Evolutionary conservation across 2,329 filamentous ascomycete species (phyloP), one percentile per base, ranked within the genome.

Genomic region (Didymosphaeria variabile): DNA sequence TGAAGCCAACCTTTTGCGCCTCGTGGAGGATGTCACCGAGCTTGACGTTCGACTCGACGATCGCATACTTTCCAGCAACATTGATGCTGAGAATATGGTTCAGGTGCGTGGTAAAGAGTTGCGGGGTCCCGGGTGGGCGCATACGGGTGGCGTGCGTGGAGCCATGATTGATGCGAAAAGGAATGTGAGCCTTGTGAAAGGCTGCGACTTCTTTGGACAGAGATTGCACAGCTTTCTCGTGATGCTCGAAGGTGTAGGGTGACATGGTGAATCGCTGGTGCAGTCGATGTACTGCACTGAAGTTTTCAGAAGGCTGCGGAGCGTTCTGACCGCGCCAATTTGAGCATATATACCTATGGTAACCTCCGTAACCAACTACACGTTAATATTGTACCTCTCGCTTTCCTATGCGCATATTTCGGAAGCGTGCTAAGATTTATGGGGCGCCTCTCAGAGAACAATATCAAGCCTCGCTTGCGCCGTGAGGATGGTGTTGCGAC

Each of bases 21-120:
- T 82, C 83, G 40, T 81, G 79, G 7, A 89, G 83, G 12, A 90
- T 83, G 0, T 69, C 70, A 61, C 89, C 87, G 86, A 90, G 89
- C 1, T 87, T 79, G 10, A 90, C 88, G 65, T 90, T 90, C 2
- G 88, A 87, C 74, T 91, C 87, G 1, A 88, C 87, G 10, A 23
- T 88, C 6, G 84, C 89, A 4, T 84, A 88, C 66, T 81, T 83
- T 2, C 71, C 69, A 0, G 75, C 68, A 0, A 65, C 70, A 70
- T 91, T 83, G 46, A 93, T 79, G 3, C 79, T 73, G 3, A 93
- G 79, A 21, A 93, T 84, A 69, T 85, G 81, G 64, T 82, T 84
- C 19, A 93, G 84, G 6, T 71, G 68, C 74, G 86, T 88, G 19
- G 88, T 91, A 74, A 91, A 88, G 59, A 93, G 81, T 23, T 63